Conservation (phyloP, 2,329 filamentous ascomycete species). For the Coniochaeta sp. region DNA sequence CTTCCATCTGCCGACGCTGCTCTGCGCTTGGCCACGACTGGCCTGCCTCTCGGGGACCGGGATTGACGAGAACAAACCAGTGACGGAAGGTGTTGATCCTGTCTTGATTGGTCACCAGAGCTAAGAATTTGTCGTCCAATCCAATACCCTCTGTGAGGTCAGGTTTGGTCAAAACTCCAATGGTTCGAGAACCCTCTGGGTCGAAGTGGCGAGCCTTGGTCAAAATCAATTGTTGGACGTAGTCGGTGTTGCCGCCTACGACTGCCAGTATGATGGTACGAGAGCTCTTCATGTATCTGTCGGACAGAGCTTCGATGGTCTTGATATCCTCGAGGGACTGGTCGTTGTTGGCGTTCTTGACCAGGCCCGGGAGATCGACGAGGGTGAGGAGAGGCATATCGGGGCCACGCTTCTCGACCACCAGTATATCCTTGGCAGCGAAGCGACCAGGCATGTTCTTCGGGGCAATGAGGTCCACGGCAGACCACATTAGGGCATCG, state of each 20-base stretch:
- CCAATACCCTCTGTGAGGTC: slow-evolving; percentile 46
- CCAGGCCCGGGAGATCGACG: slow-evolving; percentile 54
- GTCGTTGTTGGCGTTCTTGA: slow-evolving; percentile 44
- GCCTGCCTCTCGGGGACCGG: slow-evolving; percentile 32
- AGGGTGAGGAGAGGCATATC: slow-evolving; percentile 53
- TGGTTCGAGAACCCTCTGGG: slow-evolving; percentile 39
- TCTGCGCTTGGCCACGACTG: slow-evolving; percentile 35
- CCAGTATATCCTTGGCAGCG: slow-evolving; percentile 45
- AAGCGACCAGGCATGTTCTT: slow-evolving; percentile 43
- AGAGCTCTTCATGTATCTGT: slow-evolving; percentile 48
- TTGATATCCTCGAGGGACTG: slow-evolving; percentile 46
- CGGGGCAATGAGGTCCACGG: slow-evolving; percentile 42
- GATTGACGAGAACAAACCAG: slow-evolving; percentile 45
- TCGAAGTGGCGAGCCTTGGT: slow-evolving; percentile 44
- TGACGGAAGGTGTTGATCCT: slow-evolving; percentile 42
- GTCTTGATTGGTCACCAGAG: slow-evolving; percentile 44
- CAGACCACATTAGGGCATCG: slow-evolving; percentile 42
- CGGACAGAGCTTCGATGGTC: slow-evolving; percentile 43
- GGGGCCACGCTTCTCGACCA: slow-evolving; percentile 52
- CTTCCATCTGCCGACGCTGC: slow-evolving; percentile 34
- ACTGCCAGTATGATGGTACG: slow-evolving; percentile 50
- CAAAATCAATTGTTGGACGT: slow-evolving; percentile 44
- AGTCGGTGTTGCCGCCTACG: slow-evolving; percentile 48
- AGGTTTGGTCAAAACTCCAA: slow-evolving; percentile 46
- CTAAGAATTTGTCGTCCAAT: slow-evolving; percentile 46